Evolutionary conservation across 331 rosid genomes (phyloP).

Genomic region (Telfairia occidentalis): DNA sequence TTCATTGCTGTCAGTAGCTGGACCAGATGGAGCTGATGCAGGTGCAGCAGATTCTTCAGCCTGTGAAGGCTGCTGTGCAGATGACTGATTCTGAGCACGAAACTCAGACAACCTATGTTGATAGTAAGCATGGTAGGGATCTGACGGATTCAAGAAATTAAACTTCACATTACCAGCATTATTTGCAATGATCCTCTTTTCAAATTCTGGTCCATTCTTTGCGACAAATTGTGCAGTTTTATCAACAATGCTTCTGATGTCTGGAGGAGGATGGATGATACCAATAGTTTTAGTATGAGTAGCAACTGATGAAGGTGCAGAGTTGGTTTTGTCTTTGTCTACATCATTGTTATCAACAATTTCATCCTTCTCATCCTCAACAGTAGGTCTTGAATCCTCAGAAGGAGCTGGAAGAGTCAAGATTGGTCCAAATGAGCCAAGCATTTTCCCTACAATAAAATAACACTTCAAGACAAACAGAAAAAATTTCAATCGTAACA

Average conservation of each 20-base stretch:
- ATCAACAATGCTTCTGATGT: conserved; percentile 72
- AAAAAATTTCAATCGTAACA: conserved; percentile 2
- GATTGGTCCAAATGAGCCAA: conserved; percentile 18
- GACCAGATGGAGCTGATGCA: conserved; percentile 32
- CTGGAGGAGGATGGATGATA: conserved; percentile 81
- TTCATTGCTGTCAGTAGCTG: conserved; percentile 33
- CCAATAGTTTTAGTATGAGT: conserved; percentile 86
- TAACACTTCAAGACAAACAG: conserved; percentile 11
- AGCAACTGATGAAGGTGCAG: conserved; percentile 37
- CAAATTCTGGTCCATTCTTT: conserved; percentile 79
- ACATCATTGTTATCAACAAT: conserved; percentile 9
- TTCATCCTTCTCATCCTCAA: conserved; percentile 7
- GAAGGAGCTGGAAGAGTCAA: conserved; percentile 20
- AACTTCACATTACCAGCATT: conserved; percentile 75
- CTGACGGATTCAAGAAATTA: conserved; percentile 48
- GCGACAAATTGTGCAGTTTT: conserved; percentile 84
- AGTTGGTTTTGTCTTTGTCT: conserved; percentile 28
- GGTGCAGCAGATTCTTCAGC: conserved; percentile 30
- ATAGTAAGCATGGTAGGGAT: conserved; percentile 83
- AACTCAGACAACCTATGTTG: conserved; percentile 71
- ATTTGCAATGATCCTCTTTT: conserved; percentile 67
- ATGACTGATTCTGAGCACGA: conserved; percentile 60
- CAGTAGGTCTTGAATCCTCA: conserved; percentile 3
- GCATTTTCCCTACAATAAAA: conserved; percentile 16
- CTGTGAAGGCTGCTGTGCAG: conserved; percentile 28